Base-by-base conservation (phyloP, 768 basidiomycete genomes). In the Ramaria sp. region DNA sequence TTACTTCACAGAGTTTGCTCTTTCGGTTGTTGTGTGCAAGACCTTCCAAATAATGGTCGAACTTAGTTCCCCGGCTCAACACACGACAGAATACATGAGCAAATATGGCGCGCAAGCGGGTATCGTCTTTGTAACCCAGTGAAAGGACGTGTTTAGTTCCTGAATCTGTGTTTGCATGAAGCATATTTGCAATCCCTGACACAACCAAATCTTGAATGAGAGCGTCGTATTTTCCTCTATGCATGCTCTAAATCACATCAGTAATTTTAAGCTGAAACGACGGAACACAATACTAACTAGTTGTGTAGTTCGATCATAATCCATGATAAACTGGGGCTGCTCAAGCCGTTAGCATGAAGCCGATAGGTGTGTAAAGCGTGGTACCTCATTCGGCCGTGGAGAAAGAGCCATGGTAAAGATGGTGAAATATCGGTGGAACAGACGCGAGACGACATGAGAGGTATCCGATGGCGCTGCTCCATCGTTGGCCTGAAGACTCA, bases 91-190 rank as follows among this genome's bases (percentile, higher is more conserved):
- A 88, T 6, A 92, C 83, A 61, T 86, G 82, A 13, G 89, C 81
- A 62, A 93, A 96, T 24, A 92, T 88, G 9, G 78, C 74, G 13
- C 89, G 78, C 61, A 85, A 82, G 37, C 76, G 69, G 24, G 75
- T 70, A 62, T 93, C 85, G 20, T 71, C 65, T 61, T 88, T 83
- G 60, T 89, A 91, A 1, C 86, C 88, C 56, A 88, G 72, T 4
- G 81, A 71, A 20, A 94, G 77, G 61, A 86, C 91, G 64, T 94
- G 88, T 65, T 91, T 92, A 63, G 94, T 81, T 5, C 89, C 92
- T 60, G 81, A 84, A 62, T 93, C 88, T 15, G 87, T 82, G 63
- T 95, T 95, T 12, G 89, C 79, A 32, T 76, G 78, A 53, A 95
- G 82, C 5, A 95, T 73, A 57, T 91, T 83, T 0, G 90, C 78